Conservation (phyloP, 2,329 filamentous ascomycete genomes). For the Pleoardoris graminearum region DNA sequence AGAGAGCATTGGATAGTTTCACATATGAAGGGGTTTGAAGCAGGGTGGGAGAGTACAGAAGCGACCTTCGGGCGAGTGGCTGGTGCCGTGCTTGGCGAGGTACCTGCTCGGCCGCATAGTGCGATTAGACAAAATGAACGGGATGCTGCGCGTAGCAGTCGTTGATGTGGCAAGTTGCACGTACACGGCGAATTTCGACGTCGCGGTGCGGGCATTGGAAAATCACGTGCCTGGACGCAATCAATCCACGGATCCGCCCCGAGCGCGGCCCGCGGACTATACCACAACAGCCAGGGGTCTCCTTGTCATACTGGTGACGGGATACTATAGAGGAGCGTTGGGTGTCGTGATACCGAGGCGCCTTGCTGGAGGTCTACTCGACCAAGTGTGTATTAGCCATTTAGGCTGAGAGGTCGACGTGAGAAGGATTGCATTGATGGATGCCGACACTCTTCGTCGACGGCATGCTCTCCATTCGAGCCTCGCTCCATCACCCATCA, state of each 20-base stretch:
- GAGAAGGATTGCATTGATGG: constrained; percentile 24
- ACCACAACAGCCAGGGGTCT: background rate
- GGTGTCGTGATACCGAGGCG: constrained; percentile 14
- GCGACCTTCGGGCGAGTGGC: constrained; percentile 19
- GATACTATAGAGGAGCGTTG: constrained; percentile 6
- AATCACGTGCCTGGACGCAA: background rate
- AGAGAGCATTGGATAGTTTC: constrained; percentile 19
- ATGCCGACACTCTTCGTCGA: constrained; percentile 1
- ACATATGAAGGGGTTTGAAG: constrained; percentile 20
- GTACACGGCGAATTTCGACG: background rate
- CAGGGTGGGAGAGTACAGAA: background rate
- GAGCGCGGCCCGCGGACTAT: background rate
- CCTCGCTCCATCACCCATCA: background rate
- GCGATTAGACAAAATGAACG: constrained; percentile 22
- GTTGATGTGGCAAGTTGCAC: background rate
- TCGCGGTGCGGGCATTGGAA: background rate
- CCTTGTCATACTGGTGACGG: background rate
- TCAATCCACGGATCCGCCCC: no score
- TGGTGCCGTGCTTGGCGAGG: constrained; percentile 25
- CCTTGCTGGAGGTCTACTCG: constrained; percentile 28
- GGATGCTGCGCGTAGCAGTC: constrained; percentile 4
- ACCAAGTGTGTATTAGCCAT: constrained; percentile 33
- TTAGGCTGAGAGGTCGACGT: constrained; percentile 35
- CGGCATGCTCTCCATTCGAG: background rate
- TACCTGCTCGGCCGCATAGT: constrained; percentile 32